A percentile compares a stretch with the other conserved stretches of the same genome.
phyloP scores from a whole-genome alignment of 75 land plant genomes.

The Pinus taeda region DNA sequence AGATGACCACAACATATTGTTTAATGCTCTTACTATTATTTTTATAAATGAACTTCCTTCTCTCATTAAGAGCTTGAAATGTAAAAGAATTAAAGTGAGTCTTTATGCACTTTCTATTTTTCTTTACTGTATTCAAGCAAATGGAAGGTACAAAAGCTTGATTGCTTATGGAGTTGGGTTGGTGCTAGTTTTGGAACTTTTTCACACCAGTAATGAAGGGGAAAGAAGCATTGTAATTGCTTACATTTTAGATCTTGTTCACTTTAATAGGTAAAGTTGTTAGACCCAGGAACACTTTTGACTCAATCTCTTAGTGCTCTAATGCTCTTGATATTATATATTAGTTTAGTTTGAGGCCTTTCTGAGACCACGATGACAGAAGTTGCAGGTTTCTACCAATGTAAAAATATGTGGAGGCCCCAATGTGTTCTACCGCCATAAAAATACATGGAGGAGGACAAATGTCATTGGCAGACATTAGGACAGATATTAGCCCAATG shows the following conservation, averaged over 20 bases:
- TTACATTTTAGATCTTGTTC: conserved; percentile 46
- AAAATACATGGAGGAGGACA: too few species aligned
- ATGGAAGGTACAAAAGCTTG: conserved; percentile 32
- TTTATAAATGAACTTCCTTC: conserved; percentile 32
- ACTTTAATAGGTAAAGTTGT: conserved; percentile 34
- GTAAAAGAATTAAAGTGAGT: conserved; percentile 31
- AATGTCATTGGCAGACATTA: too few species aligned
- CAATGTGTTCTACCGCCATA: too few species aligned
- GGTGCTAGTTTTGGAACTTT: conserved; percentile 42
- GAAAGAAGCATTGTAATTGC: conserved; percentile 30
- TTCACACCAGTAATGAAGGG: conserved; percentile 43
- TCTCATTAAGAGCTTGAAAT: conserved; percentile 37
- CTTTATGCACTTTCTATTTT: conserved; percentile 33
- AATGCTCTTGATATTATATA: background rate
- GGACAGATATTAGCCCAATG: too few species aligned
- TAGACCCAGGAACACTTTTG: background rate
- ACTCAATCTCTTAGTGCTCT: background rate
- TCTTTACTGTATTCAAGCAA: conserved; percentile 43
- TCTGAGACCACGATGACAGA: too few species aligned
- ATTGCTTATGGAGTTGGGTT: conserved; percentile 36
- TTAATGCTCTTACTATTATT: conserved; percentile 34
- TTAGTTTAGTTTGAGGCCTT: background rate
- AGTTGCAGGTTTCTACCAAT: too few species aligned
- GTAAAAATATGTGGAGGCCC: too few species aligned
- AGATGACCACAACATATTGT: conserved; percentile 25